Conservation (phyloP, 177 flowering plant genomes). For the Vitis hybrid region DNA sequence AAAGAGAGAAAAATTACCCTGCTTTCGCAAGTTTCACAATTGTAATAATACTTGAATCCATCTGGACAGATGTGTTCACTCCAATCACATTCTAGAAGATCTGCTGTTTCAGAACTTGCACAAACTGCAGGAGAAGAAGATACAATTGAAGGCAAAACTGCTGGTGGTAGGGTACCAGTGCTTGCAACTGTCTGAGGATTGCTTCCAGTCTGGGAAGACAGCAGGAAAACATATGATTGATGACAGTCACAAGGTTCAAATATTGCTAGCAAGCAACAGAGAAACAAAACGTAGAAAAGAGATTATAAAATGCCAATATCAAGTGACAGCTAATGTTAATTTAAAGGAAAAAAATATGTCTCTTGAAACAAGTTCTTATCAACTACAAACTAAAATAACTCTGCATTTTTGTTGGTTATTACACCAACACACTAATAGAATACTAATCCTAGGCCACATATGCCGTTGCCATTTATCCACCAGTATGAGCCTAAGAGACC, state of each 20-base stretch:
- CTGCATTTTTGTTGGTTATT: too few species aligned
- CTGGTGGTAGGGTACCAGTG: slow-evolving; percentile 7
- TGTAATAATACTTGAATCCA: slow-evolving; percentile 62
- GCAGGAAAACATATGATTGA: slow-evolving; percentile 7
- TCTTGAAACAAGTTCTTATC: too few species aligned
- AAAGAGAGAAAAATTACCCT: slow-evolving; percentile 33
- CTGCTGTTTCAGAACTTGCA: slow-evolving; percentile 11
- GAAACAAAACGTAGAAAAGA: not conserved
- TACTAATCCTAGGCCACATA: too few species aligned
- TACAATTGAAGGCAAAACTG: slow-evolving; percentile 6
- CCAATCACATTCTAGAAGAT: slow-evolving; percentile 60
- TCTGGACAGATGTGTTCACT: slow-evolving; percentile 76
- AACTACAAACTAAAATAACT: too few species aligned
- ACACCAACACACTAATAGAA: too few species aligned
- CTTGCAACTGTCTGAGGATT: slow-evolving; percentile 18
- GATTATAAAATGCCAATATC: too few species aligned
- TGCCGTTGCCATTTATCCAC: too few species aligned
- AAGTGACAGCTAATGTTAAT: too few species aligned
- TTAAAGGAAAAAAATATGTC: too few species aligned
- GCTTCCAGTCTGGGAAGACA: slow-evolving; percentile 24
- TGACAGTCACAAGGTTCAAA: not conserved
- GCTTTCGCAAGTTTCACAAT: slow-evolving; percentile 62
- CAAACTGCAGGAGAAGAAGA: slow-evolving; percentile 19
- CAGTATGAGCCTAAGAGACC: too few species aligned
- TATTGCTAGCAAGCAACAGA: not conserved